Percentiles rank a stretch among this genome's conserved stretches.
Conservation (phyloP, 2,329 filamentous ascomycete species). For the Fusarium haematococcum region DNA sequence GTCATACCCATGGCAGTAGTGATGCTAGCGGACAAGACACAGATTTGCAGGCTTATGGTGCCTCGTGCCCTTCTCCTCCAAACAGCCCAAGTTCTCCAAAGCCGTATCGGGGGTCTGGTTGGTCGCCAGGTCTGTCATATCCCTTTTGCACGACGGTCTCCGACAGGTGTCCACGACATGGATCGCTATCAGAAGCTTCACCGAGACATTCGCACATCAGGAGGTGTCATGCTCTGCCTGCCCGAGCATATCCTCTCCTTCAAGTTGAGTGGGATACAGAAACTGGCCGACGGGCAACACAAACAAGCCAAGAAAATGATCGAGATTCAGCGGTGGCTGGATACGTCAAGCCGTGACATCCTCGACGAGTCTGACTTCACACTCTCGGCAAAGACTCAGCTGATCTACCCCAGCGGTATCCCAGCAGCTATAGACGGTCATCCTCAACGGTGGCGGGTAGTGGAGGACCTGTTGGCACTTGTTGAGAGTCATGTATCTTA, state of each 20-base stretch:
- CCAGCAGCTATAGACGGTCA: conserved; percentile 64
- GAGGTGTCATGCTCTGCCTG: conserved; percentile 68
- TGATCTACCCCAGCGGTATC: conserved; percentile 67
- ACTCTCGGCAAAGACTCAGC: conserved; percentile 64
- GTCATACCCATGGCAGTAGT: conserved; percentile 66
- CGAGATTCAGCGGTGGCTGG: conserved; percentile 62
- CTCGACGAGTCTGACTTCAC: conserved; percentile 74
- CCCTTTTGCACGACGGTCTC: conserved; percentile 63
- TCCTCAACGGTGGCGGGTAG: conserved; percentile 63
- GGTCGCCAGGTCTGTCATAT: conserved; percentile 65
- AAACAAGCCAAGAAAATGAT: conserved; percentile 61
- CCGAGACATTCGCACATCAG: conserved; percentile 49
- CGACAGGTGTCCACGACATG: neutral
- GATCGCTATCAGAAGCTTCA: conserved; percentile 51
- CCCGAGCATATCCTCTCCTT: conserved; percentile 76
- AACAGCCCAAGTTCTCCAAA: conserved; percentile 67
- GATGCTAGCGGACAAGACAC: conserved; percentile 55
- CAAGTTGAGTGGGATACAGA: conserved; percentile 69
- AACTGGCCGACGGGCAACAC: conserved; percentile 60
- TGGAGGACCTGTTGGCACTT: conserved; percentile 55
- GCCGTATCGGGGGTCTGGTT: conserved; percentile 65
- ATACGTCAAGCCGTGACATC: conserved; percentile 65
- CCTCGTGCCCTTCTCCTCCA: conserved; percentile 67
- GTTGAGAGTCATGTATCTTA: conserved; percentile 52
- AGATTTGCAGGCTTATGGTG: conserved; percentile 66